phyloP scores from a whole-genome alignment of 2,329 filamentous ascomycete species.

The Fusarium sp. region DNA sequence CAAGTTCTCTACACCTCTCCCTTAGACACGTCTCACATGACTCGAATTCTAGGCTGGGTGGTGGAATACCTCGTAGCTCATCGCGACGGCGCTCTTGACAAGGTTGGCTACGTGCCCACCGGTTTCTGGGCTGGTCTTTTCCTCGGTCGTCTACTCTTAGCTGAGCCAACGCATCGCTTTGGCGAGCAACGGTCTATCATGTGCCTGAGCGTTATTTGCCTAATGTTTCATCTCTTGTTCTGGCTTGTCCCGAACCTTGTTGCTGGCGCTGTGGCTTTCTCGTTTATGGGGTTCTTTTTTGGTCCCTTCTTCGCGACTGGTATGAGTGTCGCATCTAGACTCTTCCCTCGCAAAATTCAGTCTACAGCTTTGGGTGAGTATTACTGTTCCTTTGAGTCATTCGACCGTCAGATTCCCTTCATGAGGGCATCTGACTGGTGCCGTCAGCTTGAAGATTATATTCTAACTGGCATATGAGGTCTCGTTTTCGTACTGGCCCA shows the following conservation, averaged over 20 bases:
- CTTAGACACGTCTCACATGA: too few species aligned
- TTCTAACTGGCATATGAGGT: neutral
- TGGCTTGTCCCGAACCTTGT: neutral
- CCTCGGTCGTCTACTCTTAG: neutral
- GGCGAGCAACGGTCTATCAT: neutral
- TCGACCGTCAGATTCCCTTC: too few species aligned
- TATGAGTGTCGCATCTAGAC: neutral
- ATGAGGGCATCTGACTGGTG: too few species aligned
- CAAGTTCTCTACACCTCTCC: too few species aligned
- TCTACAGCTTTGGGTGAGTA: neutral
- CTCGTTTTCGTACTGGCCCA: neutral
- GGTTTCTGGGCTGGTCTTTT: neutral
- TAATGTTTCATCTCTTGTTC: neutral
- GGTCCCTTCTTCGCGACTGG: neutral
- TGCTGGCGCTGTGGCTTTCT: neutral
- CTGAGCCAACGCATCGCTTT: neutral
- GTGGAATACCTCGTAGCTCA: neutral
- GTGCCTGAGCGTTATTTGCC: neutral
- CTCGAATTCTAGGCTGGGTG: neutral
- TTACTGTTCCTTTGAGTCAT: rapidly evolving
- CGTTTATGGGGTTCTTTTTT: neutral
- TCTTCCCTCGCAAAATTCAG: neutral
- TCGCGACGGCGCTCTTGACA: neutral
- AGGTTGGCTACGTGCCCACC: neutral
- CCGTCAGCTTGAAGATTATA: neutral